These are phyloP conservation scores for Acer yangbiense DNA, from an alignment of 345 rosid genomes.

Conservation along the genomic window DNA sequence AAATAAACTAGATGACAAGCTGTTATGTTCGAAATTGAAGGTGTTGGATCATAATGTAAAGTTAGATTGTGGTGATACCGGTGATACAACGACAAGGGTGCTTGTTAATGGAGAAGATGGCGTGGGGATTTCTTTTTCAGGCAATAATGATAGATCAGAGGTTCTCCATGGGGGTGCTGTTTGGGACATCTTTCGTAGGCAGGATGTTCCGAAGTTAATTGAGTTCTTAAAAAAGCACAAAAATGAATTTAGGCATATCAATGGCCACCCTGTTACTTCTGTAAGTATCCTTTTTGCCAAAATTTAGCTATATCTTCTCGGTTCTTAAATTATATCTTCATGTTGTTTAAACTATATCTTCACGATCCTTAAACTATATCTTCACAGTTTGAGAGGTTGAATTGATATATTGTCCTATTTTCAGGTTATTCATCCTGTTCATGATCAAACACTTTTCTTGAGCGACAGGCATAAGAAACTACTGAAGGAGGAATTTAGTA, in stretches of 20 bases:
- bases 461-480: slow-evolving; percentile 45
- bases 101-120: no score
- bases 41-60: no score
- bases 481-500: slow-evolving; percentile 56
- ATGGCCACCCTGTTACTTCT: not conserved
- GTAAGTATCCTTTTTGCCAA: not conserved
- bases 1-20: no score
- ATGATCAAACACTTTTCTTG: slow-evolving; percentile 53
- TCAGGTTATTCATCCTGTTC: slow-evolving; percentile 51
- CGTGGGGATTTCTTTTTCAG: no score
- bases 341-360: not conserved
- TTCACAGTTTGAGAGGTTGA: not conserved
- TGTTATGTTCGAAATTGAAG: no score
- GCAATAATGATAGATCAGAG: no score
- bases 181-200: slow-evolving; percentile 54
- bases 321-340: not conserved
- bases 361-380: not conserved
- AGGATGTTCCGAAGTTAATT: slow-evolving; percentile 50
- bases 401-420: not conserved
- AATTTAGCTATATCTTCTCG: not conserved
- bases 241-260: slow-evolving; percentile 29
- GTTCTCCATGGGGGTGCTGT: slow-evolving; percentile 42
- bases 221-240: slow-evolving; percentile 43
- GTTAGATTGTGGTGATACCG: no score
- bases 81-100: no score